Conservation (phyloP, 805 yeast genomes). For the Metschnikowia reukaufii region DNA sequence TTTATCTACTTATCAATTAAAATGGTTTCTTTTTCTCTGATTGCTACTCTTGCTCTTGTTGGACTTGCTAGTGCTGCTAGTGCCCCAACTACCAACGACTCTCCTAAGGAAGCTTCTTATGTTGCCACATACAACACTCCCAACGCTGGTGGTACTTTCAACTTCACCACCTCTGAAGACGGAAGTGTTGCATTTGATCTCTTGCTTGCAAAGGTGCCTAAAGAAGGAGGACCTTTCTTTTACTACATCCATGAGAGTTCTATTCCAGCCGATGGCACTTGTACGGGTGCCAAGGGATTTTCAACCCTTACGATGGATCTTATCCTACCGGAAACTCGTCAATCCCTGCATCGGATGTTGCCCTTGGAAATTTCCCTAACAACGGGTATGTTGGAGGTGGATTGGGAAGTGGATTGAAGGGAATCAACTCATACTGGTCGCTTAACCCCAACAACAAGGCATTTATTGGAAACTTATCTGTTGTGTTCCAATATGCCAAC, state of each 20-base stretch:
- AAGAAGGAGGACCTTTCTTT: slow-evolving; percentile 61
- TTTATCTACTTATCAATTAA: not conserved
- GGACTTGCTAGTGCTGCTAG: not conserved
- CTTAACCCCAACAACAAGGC: slow-evolving; percentile 54
- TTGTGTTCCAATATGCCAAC: slow-evolving; percentile 24
- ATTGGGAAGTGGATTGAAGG: slow-evolving; percentile 59
- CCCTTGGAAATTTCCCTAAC: too few species aligned
- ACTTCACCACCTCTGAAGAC: slow-evolving; percentile 37
- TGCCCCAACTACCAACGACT: not conserved
- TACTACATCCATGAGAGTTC: slow-evolving; percentile 66
- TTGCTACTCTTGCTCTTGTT: slow-evolving; percentile 29
- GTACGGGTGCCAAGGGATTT: slow-evolving; percentile 56
- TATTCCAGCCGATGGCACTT: slow-evolving; percentile 48
- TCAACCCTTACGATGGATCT: slow-evolving; percentile 62
- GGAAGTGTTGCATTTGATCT: slow-evolving; percentile 65
- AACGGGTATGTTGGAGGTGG: too few species aligned
- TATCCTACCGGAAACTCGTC: slow-evolving; percentile 48
- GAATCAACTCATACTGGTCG: slow-evolving; percentile 65
- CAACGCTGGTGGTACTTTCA: slow-evolving; percentile 15
- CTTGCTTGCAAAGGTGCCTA: slow-evolving; percentile 67
- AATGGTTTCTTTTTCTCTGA: not conserved
- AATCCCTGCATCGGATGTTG: slow-evolving; percentile 46
- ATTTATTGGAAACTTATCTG: slow-evolving; percentile 54
- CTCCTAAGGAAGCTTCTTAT: not conserved
- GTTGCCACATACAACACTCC: not conserved